Evolutionary conservation across 495 filamentous ascomycete genomes (phyloP), one percentile per base, ranked within the genome.

Genomic region (Penicillium malachiteum): DNA sequence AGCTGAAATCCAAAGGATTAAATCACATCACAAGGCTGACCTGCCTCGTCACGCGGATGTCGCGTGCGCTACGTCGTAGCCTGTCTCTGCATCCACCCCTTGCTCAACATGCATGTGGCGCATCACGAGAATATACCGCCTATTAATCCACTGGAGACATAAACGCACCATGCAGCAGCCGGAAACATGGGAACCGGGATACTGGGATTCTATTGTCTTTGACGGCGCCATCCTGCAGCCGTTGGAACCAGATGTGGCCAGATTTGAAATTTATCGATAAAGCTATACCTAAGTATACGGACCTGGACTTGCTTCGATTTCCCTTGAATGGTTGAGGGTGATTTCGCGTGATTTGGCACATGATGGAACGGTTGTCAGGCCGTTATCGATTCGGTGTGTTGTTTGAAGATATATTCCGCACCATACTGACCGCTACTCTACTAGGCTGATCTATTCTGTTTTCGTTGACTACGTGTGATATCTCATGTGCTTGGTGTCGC

Each of bases 381-480:
- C 43, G 26, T 46, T 18, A 18, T 46, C 13, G 11, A 31, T 46
- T 26, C 30, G 43, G 34, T 30, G 17, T 5, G 8, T 1, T 9
- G 42, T 0, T 21, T 21, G 1, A 21, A 46, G 30, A n/a, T 8
- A 18, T n/a, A 5, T 46, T 14, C n/a, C n/a, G n/a, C n/a, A n/a
- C n/a, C n/a, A 32, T 46, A 32, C 43, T 33, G 21, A 46, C 43
- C 43, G 43, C 43, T 46, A 46, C 41, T 44, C 39, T 17, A 17
- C 11, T 14, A 42, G 7, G 16, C 41, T 44, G 41, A 26, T 26
- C 21, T 26, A 26, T 26, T 26, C 21, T 26, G 21, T 26, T 26
- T 26, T 26, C 21, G 21, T 26, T 26, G 21, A 26, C 21, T 26
- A 26, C 21, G 21, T 26, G 21, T 26, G 21, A 26, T 26, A 26